Conservation (phyloP, 495 filamentous ascomycete species). For the Tetracladium setigerum region DNA sequence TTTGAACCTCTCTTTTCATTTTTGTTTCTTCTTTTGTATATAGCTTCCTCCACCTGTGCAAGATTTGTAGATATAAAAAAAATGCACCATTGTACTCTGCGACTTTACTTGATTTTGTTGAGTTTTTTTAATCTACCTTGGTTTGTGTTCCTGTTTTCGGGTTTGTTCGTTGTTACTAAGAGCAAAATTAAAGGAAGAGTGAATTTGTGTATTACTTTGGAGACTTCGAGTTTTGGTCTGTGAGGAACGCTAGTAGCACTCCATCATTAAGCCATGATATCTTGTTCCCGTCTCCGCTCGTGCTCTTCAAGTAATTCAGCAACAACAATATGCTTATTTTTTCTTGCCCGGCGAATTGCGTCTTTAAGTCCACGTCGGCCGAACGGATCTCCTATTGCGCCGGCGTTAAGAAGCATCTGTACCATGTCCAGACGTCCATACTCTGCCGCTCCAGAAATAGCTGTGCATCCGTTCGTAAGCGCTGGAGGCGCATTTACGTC, state of each 20-base stretch:
- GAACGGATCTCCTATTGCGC: constrained; percentile 8
- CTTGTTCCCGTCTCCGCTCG: constrained; percentile 2
- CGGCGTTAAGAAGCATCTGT: constrained; percentile 30
- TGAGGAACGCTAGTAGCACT: too few relatives aligned
- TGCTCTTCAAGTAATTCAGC: constrained; percentile 10
- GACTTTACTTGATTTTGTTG: too few relatives aligned
- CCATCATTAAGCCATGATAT: neutral
- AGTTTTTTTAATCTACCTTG: too few relatives aligned
- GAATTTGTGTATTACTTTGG: neutral
- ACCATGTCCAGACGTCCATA: constrained; percentile 38
- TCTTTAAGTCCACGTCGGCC: constrained; percentile 3
- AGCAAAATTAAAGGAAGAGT: too few relatives aligned
- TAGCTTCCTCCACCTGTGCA: too few relatives aligned
- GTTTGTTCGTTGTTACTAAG: too few relatives aligned
- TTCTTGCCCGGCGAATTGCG: constrained; percentile 2
- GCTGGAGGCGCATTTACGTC: constrained; percentile 23
- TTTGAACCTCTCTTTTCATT: too few relatives aligned
- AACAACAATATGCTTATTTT: constrained; percentile 5
- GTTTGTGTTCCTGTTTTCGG: too few relatives aligned
- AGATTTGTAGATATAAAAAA: too few relatives aligned
- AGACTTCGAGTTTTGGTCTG: too few relatives aligned
- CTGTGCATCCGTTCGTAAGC: constrained; percentile 26
- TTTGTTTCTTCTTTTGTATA: too few relatives aligned
- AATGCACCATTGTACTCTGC: too few relatives aligned
- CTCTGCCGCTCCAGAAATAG: constrained; percentile 36